phyloP scores from a whole-genome alignment of 2,329 filamentous ascomycete genomes.

The Paraconiothyrium sp. region DNA sequence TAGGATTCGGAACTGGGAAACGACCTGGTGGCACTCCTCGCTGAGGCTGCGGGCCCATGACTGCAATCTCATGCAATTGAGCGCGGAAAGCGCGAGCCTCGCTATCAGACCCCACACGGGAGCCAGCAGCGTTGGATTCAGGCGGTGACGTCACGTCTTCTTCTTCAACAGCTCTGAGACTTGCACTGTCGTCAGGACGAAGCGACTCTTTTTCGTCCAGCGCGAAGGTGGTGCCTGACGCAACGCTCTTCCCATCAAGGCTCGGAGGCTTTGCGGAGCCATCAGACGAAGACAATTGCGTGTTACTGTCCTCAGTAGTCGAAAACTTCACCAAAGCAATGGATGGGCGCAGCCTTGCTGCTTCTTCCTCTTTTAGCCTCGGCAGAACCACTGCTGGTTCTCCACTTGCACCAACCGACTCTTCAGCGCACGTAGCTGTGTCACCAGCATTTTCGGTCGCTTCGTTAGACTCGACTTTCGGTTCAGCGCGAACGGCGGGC shows the following conservation, averaged over 20 bases:
- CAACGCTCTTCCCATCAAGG: slow-evolving; percentile 92
- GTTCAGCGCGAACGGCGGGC: slow-evolving; percentile 28
- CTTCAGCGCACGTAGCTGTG: slow-evolving; percentile 32
- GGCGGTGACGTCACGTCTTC: slow-evolving; percentile 84
- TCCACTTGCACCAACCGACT: slow-evolving; percentile 35
- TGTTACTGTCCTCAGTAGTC: slow-evolving; percentile 54
- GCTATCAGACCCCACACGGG: slow-evolving; percentile 83
- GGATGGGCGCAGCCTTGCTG: slow-evolving; percentile 38
- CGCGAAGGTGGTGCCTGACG: slow-evolving; percentile 94
- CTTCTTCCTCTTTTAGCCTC: slow-evolving; percentile 58
- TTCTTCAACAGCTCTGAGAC: slow-evolving; percentile 88
- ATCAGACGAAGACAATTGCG: slow-evolving; percentile 62
- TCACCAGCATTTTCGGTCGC: slow-evolving; percentile 36
- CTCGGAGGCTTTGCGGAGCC: slow-evolving; percentile 84
- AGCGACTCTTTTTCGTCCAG: slow-evolving; percentile 96
- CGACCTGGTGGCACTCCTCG: slow-evolving; percentile 47
- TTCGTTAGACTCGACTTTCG: slow-evolving; percentile 28
- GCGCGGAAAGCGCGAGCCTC: slow-evolving; percentile 66
- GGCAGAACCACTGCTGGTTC: slow-evolving; percentile 31
- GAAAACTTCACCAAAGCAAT: slow-evolving; percentile 44
- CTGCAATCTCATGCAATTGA: slow-evolving; percentile 64
- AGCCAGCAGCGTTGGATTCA: slow-evolving; percentile 78
- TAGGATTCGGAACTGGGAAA: slow-evolving; percentile 38
- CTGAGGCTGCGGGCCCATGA: slow-evolving; percentile 57
- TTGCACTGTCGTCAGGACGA: slow-evolving; percentile 93